Evolutionary conservation across 2,329 filamentous ascomycete species (phyloP).

Genomic region (Paecilomyces niveus): DNA sequence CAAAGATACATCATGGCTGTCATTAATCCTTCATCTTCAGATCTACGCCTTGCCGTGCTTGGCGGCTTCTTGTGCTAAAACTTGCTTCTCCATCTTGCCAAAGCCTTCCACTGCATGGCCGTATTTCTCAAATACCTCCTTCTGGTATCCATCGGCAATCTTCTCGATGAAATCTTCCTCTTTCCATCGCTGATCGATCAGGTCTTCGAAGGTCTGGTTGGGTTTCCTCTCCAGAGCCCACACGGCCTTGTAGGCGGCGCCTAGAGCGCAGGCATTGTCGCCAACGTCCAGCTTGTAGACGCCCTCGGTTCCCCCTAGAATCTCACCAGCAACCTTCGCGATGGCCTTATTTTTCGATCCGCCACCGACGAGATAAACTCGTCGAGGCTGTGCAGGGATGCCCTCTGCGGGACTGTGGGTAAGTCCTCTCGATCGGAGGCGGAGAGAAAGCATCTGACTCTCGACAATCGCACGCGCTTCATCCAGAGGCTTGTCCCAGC

Average conservation of each 20-base stretch:
- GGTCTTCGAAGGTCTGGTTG: conserved; percentile 76
- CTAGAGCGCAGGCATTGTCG: conserved; percentile 88
- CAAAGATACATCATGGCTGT: not conserved
- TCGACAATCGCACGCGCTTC: conserved; percentile 86
- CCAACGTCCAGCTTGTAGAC: conserved; percentile 92
- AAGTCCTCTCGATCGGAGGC: conserved; percentile 72
- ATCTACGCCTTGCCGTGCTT: not conserved
- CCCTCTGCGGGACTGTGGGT: conserved; percentile 50
- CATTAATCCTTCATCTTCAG: not conserved
- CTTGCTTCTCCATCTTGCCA: conserved; percentile 62
- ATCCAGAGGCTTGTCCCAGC: conserved; percentile 53
- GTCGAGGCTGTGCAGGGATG: conserved; percentile 74
- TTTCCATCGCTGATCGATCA: conserved; percentile 77
- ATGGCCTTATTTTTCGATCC: conserved; percentile 87
- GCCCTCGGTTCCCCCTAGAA: conserved; percentile 81
- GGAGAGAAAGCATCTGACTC: conserved; percentile 87
- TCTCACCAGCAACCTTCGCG: conserved; percentile 73
- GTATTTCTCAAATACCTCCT: conserved; percentile 69
- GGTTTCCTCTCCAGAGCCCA: conserved; percentile 71
- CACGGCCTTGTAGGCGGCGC: conserved; percentile 90
- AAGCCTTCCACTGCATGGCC: conserved; percentile 70
- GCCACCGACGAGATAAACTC: conserved; percentile 91
- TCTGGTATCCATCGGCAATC: conserved; percentile 73
- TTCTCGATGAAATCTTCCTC: conserved; percentile 77
- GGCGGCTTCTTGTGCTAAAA: conserved; percentile 43